Evolutionary conservation across 1,139 yeast genomes (phyloP).

Genomic region (Suhomyces bribrorum): DNA sequence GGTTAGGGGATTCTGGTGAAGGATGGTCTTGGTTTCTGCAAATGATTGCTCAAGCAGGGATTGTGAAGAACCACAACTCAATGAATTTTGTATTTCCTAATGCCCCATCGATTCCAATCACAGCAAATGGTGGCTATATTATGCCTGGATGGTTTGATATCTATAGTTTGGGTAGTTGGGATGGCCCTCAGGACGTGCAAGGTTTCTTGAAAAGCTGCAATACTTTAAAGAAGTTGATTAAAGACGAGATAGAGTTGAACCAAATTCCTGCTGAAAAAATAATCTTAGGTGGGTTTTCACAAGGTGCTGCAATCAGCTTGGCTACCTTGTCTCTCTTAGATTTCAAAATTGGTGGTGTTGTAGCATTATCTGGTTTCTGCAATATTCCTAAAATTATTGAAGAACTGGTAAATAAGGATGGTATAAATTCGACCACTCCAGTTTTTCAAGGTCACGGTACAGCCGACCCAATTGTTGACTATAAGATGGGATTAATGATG

Average conservation of each 20-base stretch:
- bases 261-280: constrained; percentile 73
- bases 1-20: constrained; percentile 85
- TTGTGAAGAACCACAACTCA: constrained; percentile 51
- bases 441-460: constrained; percentile 89
- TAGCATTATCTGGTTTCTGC: constrained; percentile 77
- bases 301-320: constrained; percentile 83
- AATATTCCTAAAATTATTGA: constrained; percentile 51
- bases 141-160: constrained; percentile 95
- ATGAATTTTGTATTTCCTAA: constrained; percentile 84
- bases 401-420: constrained; percentile 21
- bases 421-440: constrained; percentile 64
- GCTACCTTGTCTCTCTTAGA: constrained; percentile 53
- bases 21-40: constrained; percentile 87
- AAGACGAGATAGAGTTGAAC: constrained; percentile 56
- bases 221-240: constrained; percentile 52
- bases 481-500: constrained; percentile 50
- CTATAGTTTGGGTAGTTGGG: constrained; percentile 50
- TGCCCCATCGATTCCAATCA: constrained; percentile 75
- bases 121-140: constrained; percentile 61
- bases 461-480: constrained; percentile 64
- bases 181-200: constrained; percentile 54
- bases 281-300: constrained; percentile 90
- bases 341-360: constrained; percentile 72
- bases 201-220: constrained; percentile 66
- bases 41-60: constrained; percentile 40